phyloP scores from a whole-genome alignment of 1,139 yeast genomes.

The Debaryomyces sp. region DNA sequence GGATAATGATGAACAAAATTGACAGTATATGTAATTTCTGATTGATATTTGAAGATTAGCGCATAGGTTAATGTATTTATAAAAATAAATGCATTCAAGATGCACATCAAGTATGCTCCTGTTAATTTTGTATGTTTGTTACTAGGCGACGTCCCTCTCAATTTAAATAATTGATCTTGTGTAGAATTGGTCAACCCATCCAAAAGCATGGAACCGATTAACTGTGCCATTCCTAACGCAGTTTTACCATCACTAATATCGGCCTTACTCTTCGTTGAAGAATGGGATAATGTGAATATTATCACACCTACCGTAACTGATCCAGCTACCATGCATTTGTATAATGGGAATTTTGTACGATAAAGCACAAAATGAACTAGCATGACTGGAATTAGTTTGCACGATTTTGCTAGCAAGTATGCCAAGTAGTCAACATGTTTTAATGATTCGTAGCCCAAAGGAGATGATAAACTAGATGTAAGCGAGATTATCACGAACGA shows the following conservation, averaged over 20 bases:
- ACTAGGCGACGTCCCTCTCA: conserved; percentile 15
- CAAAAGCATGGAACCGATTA: conserved; percentile 66
- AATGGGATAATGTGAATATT: conserved; percentile 62
- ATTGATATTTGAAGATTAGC: conserved; percentile 39
- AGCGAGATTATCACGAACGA: conserved; percentile 66
- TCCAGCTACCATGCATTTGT: conserved; percentile 77
- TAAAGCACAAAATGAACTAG: conserved; percentile 76
- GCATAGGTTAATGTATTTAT: conserved; percentile 43
- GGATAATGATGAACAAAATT: conserved; percentile 46
- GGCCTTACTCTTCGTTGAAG: conserved; percentile 17
- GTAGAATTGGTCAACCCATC: conserved; percentile 95
- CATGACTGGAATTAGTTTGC: conserved; percentile 93
- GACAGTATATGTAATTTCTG: conserved; percentile 52
- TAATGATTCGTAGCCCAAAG: conserved; percentile 74
- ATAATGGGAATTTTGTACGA: conserved; percentile 68
- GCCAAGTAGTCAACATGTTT: conserved; percentile 86
- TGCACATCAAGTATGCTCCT: conserved; percentile 88
- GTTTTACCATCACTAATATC: conserved; percentile 44
- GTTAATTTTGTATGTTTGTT: conserved; percentile 21
- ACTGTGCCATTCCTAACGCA: conserved; percentile 59
- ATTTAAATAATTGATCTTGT: conserved; percentile 79
- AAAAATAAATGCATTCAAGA: conserved; percentile 65
- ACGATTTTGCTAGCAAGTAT: conserved; percentile 84
- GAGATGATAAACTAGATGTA: conserved; percentile 81
- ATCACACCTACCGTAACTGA: conserved; percentile 82